phyloP scores from a whole-genome alignment of 352 stramenopile species.

The Pythium brachiatum region DNA sequence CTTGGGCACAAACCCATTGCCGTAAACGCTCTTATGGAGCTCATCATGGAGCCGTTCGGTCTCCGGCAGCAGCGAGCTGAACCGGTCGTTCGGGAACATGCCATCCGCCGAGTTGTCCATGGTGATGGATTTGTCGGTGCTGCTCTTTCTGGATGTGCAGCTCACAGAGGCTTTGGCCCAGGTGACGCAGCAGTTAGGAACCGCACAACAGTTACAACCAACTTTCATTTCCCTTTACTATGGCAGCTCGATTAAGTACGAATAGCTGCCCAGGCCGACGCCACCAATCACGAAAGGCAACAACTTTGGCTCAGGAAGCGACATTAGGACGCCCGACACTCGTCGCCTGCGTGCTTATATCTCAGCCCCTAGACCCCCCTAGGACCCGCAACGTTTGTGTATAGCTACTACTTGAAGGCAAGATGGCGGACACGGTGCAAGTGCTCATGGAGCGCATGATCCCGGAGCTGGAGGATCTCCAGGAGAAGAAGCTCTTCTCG shows the following conservation, averaged over 20 bases:
- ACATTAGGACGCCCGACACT: neutral
- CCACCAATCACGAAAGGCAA: conserved; percentile 1
- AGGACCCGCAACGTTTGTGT: neutral
- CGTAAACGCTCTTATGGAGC: conserved; percentile 37
- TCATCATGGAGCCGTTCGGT: conserved; percentile 70
- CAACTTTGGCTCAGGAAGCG: neutral
- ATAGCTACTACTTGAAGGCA: conserved; percentile 16
- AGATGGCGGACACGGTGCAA: conserved; percentile 93
- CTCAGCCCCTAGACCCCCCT: neutral
- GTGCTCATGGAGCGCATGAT: conserved; percentile 94
- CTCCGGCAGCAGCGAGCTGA: conserved; percentile 73
- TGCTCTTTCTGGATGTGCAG: conserved; percentile 2
- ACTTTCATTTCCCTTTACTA: no score
- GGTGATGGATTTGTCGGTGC: neutral
- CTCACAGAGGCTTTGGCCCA: neutral
- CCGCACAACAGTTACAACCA: no score
- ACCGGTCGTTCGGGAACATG: conserved; percentile 83
- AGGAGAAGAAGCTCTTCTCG: conserved; percentile 84
- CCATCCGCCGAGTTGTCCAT: conserved; percentile 6
- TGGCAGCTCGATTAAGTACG: no score
- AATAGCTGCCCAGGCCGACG: neutral
- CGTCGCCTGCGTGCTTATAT: neutral
- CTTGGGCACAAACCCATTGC: conserved; percentile 58
- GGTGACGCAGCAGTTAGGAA: neutral
- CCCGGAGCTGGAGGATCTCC: conserved; percentile 91